Conservation (phyloP, 441 rosid genomes). For the Populus hybrid region DNA sequence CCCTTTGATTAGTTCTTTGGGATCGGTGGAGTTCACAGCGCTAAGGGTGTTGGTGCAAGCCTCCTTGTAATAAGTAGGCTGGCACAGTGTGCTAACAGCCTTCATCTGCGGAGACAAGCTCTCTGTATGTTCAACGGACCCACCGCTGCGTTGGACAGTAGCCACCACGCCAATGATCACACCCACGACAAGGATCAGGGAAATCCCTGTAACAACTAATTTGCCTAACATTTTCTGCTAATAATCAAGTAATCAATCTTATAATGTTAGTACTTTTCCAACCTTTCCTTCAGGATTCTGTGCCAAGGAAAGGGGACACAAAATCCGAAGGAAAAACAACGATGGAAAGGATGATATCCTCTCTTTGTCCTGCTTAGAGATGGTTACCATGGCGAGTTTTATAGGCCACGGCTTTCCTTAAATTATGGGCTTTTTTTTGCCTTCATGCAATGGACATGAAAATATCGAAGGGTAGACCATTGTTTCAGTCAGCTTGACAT, state of each 20-base stretch:
- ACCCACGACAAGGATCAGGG: conserved; percentile 60
- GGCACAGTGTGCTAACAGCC: conserved; percentile 57
- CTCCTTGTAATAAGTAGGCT: conserved; percentile 54
- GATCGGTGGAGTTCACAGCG: conserved; percentile 47
- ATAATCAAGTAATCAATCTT: neutral
- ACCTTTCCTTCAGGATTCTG: conserved; percentile 24
- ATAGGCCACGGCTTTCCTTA: neutral
- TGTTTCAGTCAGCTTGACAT: neutral
- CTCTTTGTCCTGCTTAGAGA: neutral
- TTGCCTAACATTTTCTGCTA: conserved; percentile 39
- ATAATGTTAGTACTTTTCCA: neutral
- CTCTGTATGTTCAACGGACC: neutral
- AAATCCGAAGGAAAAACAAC: conserved; percentile 12
- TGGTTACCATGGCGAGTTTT: neutral
- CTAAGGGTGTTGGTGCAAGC: conserved; percentile 55
- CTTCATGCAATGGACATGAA: neutral
- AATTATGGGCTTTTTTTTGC: neutral
- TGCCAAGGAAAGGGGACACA: conserved; percentile 15
- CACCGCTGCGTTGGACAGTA: conserved; percentile 21
- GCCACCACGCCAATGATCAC: conserved; percentile 54
- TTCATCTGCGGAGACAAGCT: conserved; percentile 47
- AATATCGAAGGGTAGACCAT: conserved; percentile 1
- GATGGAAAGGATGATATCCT: neutral
- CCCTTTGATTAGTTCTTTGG: conserved; percentile 52
- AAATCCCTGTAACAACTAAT: conserved; percentile 49